Evolutionary conservation across 2,329 filamentous ascomycete genomes (phyloP).

Genomic region (Sclerotinia borealis): DNA sequence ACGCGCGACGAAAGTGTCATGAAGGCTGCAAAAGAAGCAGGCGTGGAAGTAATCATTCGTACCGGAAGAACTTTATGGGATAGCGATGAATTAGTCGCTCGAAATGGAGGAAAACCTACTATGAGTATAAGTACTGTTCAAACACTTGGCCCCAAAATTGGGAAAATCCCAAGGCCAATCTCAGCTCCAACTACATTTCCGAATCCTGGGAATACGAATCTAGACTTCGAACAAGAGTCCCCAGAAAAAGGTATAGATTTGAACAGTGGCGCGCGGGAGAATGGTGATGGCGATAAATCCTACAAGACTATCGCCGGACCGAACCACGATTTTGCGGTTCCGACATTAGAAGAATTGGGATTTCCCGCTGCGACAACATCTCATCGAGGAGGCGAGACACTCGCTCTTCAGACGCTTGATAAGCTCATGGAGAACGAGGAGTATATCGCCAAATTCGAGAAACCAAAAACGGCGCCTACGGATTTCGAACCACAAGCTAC

Average conservation of each 20-base stretch:
- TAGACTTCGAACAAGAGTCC: constrained; percentile 52
- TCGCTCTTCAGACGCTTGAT: constrained; percentile 53
- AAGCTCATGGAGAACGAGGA: constrained; percentile 54
- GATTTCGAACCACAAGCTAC: constrained; percentile 68
- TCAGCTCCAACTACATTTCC: constrained; percentile 54
- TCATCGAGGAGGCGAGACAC: constrained; percentile 64
- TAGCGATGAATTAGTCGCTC: constrained; percentile 60
- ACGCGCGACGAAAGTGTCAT: constrained; percentile 56
- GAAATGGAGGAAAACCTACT: constrained; percentile 62
- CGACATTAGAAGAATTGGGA: constrained; percentile 65
- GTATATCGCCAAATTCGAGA: constrained; percentile 69
- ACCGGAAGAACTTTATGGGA: constrained; percentile 68
- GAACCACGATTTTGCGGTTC: constrained; percentile 61
- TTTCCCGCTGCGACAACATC: constrained; percentile 61
- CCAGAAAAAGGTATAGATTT: constrained; percentile 50
- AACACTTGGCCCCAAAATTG: constrained; percentile 56
- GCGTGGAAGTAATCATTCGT: constrained; percentile 60
- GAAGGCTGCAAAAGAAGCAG: constrained; percentile 54
- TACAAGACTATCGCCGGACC: constrained; percentile 61
- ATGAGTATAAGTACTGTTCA: constrained; percentile 68
- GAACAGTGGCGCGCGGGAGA: constrained; percentile 50
- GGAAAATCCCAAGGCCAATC: constrained; percentile 55
- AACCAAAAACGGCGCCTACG: constrained; percentile 69
- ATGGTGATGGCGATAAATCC: constrained; percentile 42
- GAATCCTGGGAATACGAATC: constrained; percentile 55